A percentile compares a stretch with the other conserved stretches of the same genome.
These are phyloP conservation scores for Macrophomina pseudophaseolina DNA, from an alignment of 2,329 filamentous ascomycete genomes.

Conservation along the genomic window DNA sequence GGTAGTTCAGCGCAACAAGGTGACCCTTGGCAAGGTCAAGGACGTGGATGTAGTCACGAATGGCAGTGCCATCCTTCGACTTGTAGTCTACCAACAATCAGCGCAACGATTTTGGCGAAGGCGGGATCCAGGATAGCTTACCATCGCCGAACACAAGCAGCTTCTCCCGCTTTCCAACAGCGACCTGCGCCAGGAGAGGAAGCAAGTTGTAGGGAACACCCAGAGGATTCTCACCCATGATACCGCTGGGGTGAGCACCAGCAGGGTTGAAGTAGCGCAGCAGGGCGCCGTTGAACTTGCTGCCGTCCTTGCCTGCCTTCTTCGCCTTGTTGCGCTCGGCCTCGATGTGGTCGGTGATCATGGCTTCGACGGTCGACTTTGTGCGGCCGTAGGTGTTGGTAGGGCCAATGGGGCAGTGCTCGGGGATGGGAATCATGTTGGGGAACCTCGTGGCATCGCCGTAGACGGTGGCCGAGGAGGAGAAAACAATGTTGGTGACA, in stretches of 20 bases:
- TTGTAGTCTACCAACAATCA: conserved; percentile 70
- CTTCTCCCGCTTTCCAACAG: conserved; percentile 92
- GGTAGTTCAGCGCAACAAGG: conserved; percentile 86
- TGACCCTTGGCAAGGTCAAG: conserved; percentile 87
- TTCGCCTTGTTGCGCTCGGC: conserved; percentile 81
- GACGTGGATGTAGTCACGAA: conserved; percentile 98
- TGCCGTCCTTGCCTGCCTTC: conserved; percentile 73
- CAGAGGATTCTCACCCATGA: conserved; percentile 98
- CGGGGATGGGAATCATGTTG: conserved; percentile 98
- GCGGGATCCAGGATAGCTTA: conserved; percentile 51
- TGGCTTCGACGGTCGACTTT: conserved; percentile 87
- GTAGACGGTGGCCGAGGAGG: conserved; percentile 96
- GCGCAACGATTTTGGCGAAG: too few relatives aligned
- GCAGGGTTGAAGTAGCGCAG: conserved; percentile 98
- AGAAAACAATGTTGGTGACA: conserved; percentile 97
- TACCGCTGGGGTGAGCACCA: conserved; percentile 89
- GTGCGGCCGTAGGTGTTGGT: conserved; percentile 98
- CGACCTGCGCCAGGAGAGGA: conserved; percentile 91
- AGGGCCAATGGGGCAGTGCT: conserved; percentile 92
- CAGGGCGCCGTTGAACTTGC: conserved; percentile 88
- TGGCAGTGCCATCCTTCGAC: conserved; percentile 89
- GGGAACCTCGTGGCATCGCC: conserved; percentile 94
- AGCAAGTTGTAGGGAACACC: conserved; percentile 96
- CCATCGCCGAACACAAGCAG: conserved; percentile 92
- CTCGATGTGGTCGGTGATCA: conserved; percentile 89